Evolutionary conservation across 73 alveolate genomes (phyloP), one percentile per base, ranked within the genome.

Genomic region (Breviolum minutum): DNA sequence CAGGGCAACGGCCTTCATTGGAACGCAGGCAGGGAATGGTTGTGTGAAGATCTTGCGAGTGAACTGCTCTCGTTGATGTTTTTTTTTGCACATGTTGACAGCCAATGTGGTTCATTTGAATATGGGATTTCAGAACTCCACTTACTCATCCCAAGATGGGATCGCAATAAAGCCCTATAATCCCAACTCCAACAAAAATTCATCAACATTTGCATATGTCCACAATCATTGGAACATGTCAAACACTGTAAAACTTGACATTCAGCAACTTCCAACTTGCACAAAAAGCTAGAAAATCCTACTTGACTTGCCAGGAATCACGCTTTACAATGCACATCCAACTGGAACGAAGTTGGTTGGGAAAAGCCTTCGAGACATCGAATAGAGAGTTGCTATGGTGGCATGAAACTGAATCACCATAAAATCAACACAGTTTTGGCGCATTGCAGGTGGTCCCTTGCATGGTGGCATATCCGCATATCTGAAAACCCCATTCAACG

Each of bases 311-410:
- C 79, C 81, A 92, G 98, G 98, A 92, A 89, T 74, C 90, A 3
- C 98, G 98, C 80, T 92, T 92, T 63, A 92, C 98, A 76, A 92
- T 92, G 98, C 98, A 92, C 90, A 92, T 92, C 81, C 98, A 92
- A 89, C 24, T n/a, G 48, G 98, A 92, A 80, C 86, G 98, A 9
- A 80, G 81, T 11, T 76, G 86, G 90, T 48, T 92, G 77, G 98
- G 98, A 17, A 73, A 92, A 48, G 60, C 66, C 90, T 73, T 92
- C 30, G 98, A 60, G 80, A 60, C 81, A 26, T 92, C 98, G 64
- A 92, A 92, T 61, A 69, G 98, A 10, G 98, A 92, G 98, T 80
- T 13, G 70, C 90, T 16, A 7, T 40, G 74, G 64, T 17, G 60
- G 81, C 48, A 1, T 83, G n/a, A n/a, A n/a, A n/a, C n/a, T n/a